Percentiles rank a stretch among this genome's conserved stretches.
Evolutionary conservation across 2,329 filamentous ascomycete species (phyloP).

Genomic region (Fusarium buharicum): DNA sequence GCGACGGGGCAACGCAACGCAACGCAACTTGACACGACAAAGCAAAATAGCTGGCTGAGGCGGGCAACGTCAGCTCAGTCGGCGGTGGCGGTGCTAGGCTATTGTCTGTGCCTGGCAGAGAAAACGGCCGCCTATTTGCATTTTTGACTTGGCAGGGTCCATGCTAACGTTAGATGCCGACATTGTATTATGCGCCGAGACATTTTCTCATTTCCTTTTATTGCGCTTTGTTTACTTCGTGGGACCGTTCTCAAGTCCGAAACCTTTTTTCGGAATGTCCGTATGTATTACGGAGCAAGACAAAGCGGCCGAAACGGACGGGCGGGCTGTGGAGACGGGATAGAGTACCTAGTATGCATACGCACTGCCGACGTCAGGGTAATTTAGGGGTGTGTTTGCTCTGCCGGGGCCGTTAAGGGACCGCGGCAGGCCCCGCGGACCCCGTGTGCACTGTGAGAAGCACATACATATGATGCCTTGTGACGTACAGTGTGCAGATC

Average conservation of each 20-base stretch:
- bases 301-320: neutral
- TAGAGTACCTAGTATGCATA: neutral
- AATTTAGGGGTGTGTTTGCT: conserved; percentile 22
- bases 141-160: conserved; percentile 31
- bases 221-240: conserved; percentile 2
- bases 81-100: conserved; percentile 36
- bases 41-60: conserved; percentile 10
- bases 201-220: neutral
- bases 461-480: neutral
- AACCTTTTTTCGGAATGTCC: neutral
- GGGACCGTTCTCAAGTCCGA: neutral
- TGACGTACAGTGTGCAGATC: conserved; percentile 2
- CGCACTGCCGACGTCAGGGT: conserved; percentile 40
- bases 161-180: conserved; percentile 7
- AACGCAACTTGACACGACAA: neutral
- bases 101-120: conserved; percentile 10
- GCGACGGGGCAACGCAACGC: too few species aligned
- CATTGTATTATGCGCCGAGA: conserved; percentile 6
- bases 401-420: conserved; percentile 15
- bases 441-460: conserved; percentile 2
- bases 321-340: conserved; percentile 32
- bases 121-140: conserved; percentile 20
- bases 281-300: conserved; percentile 12
- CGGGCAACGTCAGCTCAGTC: conserved; percentile 44
- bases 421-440: neutral